Base-by-base conservation (phyloP, 1,139 yeast species). In the Hansenula lynferdii region DNA sequence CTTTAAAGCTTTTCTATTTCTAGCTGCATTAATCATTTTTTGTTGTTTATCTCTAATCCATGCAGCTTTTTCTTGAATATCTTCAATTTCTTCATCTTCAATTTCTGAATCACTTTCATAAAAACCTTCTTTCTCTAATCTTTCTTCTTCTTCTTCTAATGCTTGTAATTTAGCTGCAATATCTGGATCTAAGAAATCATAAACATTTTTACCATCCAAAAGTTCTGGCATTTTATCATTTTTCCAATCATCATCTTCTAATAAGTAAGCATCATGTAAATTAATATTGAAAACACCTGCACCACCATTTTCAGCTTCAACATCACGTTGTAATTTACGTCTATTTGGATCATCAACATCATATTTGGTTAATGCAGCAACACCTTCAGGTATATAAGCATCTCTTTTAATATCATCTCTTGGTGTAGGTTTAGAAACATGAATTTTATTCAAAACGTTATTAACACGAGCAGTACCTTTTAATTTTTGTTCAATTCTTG, bases 231-330 rank as follows among this genome's bases (percentile, higher is more conserved):
- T 89, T 49, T 83, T 75, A 62, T 92, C 99, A 50, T 87, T 78
- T 76, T 92, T 92, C 99, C 99, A 92, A 47, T 86, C 95, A 34
- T 90, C 97, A 58, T 94, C 94, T 51, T 92, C 98, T 52, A 92
- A 72, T 45, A 92, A 56, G 66, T 92, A 92, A 55, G 83, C 84
- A 56, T 90, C 97, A 65, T 89, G 86, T 68, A 90, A 74, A 69
- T 94, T 87, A 57, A 92, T 79, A 68, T 89, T 92, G 72, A 70
- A 92, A 28, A 92, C 98, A 73, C 98, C 98, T 23, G 98, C 97
- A 61, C 98, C 98, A 58, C 98, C 98, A 55, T 92, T 87, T 62
- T 85, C 96, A 34, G 75, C 83, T 67, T 92, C 98, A 48, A 89
- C 71, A 58, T 92, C 98, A 58, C 86, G 78, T 31, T 95, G 89